Evolutionary conservation across 2,329 filamentous ascomycete genomes (phyloP), one percentile per base, ranked within the genome.

Genomic region (Pyrenophora tritici-repentis): DNA sequence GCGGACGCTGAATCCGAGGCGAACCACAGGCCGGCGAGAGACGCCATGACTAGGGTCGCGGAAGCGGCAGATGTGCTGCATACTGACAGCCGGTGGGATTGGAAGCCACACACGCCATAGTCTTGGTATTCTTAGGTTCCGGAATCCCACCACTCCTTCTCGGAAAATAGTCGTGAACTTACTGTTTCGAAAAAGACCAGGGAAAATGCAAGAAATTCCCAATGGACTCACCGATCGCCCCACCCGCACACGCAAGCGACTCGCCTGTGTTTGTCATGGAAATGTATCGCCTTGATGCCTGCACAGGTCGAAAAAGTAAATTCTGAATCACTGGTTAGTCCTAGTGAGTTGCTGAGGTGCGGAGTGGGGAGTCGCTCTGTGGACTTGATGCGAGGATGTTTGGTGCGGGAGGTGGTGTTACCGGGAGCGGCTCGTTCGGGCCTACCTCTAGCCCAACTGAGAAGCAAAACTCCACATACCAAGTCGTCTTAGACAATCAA

Each of bases 131-230:
- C 38, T 34, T 29, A 16, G 38, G 18, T 37, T 20, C 43, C 42
- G 18, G 14, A 10, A 13, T 29, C 22, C 18, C 14, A 17, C 17
- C 7, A 7, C 22, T 24, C 22, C 22, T 24, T 6, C 4, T 9
- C 22, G 22, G 22, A 20, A 18, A 14, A 26, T 18, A n/a, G 6
- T 22, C 9, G n/a, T 31, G 13, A 13, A 14, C 22, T 18, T 42
- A 16, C 26, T 42, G 43, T 51, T 46, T 47, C 48, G 39, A 37
- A 42, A 40, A 12, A 5, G 48, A 51, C 43, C 43, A 41, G 43
- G 37, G 17, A 9, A 22, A 50, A 47, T 51, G 43, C 48, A 51
- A 8, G 36, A n/a, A 13, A 17, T 10, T 26, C 26, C 37, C 33
- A 47, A 38, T 37, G 26, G 48, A 38, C 17, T 26, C 37, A 42